phyloP scores from a whole-genome alignment of 306 rosid genomes.

The Ormosia emarginata region DNA sequence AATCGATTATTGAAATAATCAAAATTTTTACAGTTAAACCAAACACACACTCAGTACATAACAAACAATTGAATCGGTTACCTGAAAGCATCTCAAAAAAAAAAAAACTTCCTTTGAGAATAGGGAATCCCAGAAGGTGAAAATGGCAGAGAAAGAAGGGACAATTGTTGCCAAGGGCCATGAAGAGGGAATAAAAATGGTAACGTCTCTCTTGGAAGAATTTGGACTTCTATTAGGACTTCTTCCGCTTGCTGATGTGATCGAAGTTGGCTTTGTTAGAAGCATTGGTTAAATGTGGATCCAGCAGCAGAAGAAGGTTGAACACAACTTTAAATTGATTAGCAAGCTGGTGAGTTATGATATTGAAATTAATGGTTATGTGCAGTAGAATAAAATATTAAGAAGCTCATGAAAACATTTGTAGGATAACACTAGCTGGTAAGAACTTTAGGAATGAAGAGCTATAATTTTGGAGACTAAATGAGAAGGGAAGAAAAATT shows the following conservation, averaged over 20 bases:
- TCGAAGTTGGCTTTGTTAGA: conserved; percentile 54
- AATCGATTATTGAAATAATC: no score
- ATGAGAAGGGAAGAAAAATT: no score
- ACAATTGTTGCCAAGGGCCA: conserved; percentile 46
- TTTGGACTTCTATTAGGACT: conserved; percentile 59
- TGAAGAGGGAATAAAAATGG: conserved; percentile 48
- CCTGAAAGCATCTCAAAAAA: background rate
- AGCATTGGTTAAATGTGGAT: conserved; percentile 62
- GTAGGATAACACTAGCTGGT: no score
- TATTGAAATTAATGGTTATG: conserved; percentile 36
- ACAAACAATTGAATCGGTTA: background rate
- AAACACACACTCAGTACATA: no score
- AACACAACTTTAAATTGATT: conserved; percentile 53
- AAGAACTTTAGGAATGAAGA: no score
- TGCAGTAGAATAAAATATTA: conserved; percentile 30
- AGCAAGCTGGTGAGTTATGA: conserved; percentile 52
- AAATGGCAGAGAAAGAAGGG: conserved; percentile 52
- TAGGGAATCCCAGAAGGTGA: background rate
- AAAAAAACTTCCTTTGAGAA: background rate
- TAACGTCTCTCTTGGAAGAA: conserved; percentile 38
- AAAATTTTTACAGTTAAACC: no score
- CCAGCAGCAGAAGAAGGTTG: conserved; percentile 44
- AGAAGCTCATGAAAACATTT: conserved; percentile 14
- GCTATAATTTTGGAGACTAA: no score
- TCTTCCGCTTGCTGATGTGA: conserved; percentile 47